These are phyloP conservation scores for Trichoderma simmonsii DNA, from an alignment of 2,329 filamentous ascomycete species.

Conservation along the genomic window DNA sequence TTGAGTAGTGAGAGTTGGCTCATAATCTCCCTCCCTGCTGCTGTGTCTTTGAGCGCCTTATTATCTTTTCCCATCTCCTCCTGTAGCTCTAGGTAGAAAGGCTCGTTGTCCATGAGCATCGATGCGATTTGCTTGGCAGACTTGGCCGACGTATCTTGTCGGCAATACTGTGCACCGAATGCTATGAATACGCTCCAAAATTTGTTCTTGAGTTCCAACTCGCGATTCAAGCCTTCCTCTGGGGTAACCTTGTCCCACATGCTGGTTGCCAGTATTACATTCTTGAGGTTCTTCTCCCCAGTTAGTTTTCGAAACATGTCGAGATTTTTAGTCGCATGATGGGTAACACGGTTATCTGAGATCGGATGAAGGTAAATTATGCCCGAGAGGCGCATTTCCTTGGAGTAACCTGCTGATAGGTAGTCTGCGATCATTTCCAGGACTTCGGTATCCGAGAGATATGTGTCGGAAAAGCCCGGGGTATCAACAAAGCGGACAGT, in stretches of 20 bases:
- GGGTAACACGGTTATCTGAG: constrained; percentile 32
- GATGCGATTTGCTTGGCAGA: neutral
- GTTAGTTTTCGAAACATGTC: constrained; percentile 38
- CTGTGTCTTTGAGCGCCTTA: constrained; percentile 17
- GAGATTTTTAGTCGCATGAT: constrained; percentile 36
- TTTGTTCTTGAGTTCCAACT: constrained; percentile 6
- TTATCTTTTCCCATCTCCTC: constrained; percentile 19
- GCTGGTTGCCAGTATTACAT: constrained; percentile 37
- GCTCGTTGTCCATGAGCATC: constrained; percentile 8
- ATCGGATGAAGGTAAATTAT: constrained; percentile 42
- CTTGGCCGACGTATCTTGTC: neutral
- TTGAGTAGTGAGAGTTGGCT: constrained; percentile 7
- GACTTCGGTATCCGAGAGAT: constrained; percentile 38
- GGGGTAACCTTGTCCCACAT: constrained; percentile 30
- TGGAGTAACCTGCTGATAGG: constrained; percentile 29
- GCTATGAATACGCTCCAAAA: constrained; percentile 17
- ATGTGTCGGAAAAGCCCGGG: constrained; percentile 43
- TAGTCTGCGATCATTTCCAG: constrained; percentile 36
- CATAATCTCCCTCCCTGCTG: constrained; percentile 13
- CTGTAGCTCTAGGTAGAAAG: neutral
- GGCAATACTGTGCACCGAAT: neutral
- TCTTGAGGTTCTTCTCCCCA: constrained; percentile 32
- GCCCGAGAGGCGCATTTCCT: constrained; percentile 30
- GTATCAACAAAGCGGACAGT: constrained; percentile 37
- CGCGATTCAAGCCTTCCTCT: constrained; percentile 11